Evolutionary conservation across 2,329 filamentous ascomycete genomes (phyloP).

Genomic region (Corynespora cassiicola): DNA sequence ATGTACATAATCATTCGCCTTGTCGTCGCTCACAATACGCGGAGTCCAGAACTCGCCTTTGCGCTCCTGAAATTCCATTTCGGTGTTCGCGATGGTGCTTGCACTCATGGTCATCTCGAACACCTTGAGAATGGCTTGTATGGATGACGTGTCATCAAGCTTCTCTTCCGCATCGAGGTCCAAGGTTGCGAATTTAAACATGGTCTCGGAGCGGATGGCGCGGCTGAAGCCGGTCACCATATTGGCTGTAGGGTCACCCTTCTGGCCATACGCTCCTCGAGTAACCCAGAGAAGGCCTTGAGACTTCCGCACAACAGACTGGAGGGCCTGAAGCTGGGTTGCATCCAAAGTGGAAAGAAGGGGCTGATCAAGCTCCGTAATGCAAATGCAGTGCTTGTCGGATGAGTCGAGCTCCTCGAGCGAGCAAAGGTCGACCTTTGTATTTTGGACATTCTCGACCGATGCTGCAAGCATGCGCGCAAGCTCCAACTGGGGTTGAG

Average conservation of each 20-base stretch:
- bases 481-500: conserved; percentile 15
- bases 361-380: conserved; percentile 18
- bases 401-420: conserved; percentile 12
- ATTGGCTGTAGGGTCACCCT: conserved; percentile 15
- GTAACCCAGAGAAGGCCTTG: conserved; percentile 26
- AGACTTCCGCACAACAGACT: conserved; percentile 14
- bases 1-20: conserved; percentile 30
- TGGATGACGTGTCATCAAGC: conserved; percentile 3
- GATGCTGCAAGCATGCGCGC: conserved; percentile 18
- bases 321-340: conserved; percentile 10
- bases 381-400: conserved; percentile 16
- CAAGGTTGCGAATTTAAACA: conserved; percentile 19
- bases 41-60: conserved; percentile 21
- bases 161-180: conserved; percentile 18
- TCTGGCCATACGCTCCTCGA: conserved; percentile 16
- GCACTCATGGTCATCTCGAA: conserved; percentile 11
- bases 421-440: conserved; percentile 9
- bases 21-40: conserved; percentile 21
- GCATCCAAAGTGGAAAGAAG: conserved; percentile 11
- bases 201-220: conserved; percentile 20
- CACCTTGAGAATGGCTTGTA: conserved; percentile 16
- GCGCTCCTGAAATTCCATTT: conserved; percentile 25
- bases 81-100: conserved; percentile 7
- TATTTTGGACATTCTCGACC: conserved; percentile 7
- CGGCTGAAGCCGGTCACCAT: conserved; percentile 18